These are phyloP conservation scores for Penicillium desertorum DNA, from an alignment of 495 filamentous ascomycete genomes.

Conservation along the genomic window DNA sequence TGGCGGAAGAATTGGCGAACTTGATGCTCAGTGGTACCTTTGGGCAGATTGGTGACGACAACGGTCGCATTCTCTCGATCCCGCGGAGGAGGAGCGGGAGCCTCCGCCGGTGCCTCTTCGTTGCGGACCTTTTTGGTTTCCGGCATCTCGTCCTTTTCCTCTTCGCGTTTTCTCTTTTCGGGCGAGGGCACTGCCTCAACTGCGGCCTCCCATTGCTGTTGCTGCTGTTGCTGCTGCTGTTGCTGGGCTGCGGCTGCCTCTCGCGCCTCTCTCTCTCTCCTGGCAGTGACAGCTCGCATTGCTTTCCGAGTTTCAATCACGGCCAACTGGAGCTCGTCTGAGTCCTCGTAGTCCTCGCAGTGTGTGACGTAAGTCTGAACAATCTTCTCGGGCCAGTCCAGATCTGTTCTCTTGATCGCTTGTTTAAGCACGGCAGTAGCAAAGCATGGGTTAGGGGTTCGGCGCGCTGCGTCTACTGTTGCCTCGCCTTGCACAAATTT, in stretches of 20 bases:
- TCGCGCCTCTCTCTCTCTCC: constrained; percentile 64
- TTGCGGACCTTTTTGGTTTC: constrained; percentile 10
- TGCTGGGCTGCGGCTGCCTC: constrained; percentile 52
- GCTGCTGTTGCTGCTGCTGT: constrained; percentile 12
- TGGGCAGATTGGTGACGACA: constrained; percentile 73
- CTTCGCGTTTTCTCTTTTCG: constrained; percentile 72
- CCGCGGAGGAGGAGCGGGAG: constrained; percentile 60
- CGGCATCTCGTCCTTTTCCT: constrained; percentile 34
- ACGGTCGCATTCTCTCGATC: constrained; percentile 89
- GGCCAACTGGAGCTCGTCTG: constrained; percentile 67
- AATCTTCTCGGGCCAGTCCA: constrained; percentile 94
- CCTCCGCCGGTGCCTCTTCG: constrained; percentile 33
- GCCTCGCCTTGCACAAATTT: constrained; percentile 53
- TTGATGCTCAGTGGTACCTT: constrained; percentile 63
- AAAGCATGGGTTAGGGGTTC: constrained; percentile 55
- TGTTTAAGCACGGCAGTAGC: constrained; percentile 73
- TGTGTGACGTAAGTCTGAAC: constrained; percentile 80
- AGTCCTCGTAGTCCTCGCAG: constrained; percentile 81
- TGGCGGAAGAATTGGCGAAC: constrained; percentile 88
- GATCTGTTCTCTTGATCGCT: constrained; percentile 62
- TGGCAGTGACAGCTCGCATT: constrained; percentile 59
- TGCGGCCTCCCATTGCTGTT: constrained; percentile 26
- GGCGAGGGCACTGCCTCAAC: constrained; percentile 32
- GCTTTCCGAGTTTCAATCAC: constrained; percentile 66
- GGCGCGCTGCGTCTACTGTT: constrained; percentile 46